Percentiles rank a stretch among this genome's conserved stretches.
Evolutionary conservation across 1,284 basidiomycete species (phyloP).

Genomic region (Cystobasidium slooffiae): DNA sequence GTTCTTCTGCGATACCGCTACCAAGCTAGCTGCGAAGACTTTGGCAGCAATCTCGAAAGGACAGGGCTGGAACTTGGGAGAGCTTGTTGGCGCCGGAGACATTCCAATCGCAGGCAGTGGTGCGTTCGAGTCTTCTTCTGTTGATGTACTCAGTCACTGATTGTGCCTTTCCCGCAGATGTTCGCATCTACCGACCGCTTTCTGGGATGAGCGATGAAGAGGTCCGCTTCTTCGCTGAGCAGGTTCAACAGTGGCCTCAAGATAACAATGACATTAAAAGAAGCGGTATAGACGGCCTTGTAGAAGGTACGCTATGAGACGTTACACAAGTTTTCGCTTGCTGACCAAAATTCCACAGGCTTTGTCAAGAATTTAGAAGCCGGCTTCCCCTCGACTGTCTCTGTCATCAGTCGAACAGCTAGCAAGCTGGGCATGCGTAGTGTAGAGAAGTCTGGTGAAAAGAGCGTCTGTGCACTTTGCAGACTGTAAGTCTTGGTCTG

Average conservation of each 20-base stretch:
- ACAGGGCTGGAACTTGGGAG: constrained; percentile 33
- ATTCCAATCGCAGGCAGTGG: constrained; percentile 16
- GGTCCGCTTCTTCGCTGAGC: constrained; percentile 26
- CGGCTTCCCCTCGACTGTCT: constrained; percentile 39
- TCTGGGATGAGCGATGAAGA: constrained; percentile 32
- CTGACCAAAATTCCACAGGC: not conserved
- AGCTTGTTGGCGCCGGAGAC: constrained; percentile 22
- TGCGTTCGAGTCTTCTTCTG: not conserved
- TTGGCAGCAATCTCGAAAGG: constrained; percentile 37
- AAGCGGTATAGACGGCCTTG: constrained; percentile 29
- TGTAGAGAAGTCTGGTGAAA: not conserved
- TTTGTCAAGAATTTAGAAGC: constrained; percentile 35
- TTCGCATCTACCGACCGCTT: constrained; percentile 37
- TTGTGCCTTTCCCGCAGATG: not conserved
- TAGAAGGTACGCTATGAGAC: constrained; percentile 5
- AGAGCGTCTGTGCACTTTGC: constrained; percentile 16
- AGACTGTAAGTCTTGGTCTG: constrained; percentile 3
- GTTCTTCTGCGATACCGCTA: constrained; percentile 35
- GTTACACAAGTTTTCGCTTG: not conserved
- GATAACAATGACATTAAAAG: not conserved
- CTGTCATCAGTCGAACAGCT: constrained; percentile 37
- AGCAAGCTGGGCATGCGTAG: constrained; percentile 34
- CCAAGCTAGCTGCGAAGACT: constrained; percentile 35
- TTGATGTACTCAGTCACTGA: not conserved
- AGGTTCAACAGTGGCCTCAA: constrained; percentile 19